phyloP scores from a whole-genome alignment of 176 grass and related monocot genomes.

The Tillandsia fasciculata region DNA sequence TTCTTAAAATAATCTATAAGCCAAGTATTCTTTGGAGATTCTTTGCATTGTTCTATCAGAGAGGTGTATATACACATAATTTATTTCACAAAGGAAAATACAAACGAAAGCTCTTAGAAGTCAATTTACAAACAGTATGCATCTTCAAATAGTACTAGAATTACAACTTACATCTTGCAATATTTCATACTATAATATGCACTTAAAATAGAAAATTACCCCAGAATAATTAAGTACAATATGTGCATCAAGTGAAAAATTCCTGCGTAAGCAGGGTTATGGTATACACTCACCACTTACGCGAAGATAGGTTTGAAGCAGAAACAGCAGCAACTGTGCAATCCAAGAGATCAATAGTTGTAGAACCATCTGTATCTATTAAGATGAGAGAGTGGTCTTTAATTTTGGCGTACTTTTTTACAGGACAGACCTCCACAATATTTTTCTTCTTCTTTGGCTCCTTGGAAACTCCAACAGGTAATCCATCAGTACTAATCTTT shows the following conservation, averaged over 20 bases:
- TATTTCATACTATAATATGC: conserved; percentile 1
- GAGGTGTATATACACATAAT: not conserved
- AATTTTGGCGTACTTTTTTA: conserved; percentile 19
- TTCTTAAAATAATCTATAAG: not conserved
- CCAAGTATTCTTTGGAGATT: not conserved
- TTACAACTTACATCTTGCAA: not conserved
- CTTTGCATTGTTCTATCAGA: not conserved
- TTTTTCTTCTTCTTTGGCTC: conserved; percentile 16
- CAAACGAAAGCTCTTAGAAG: not conserved
- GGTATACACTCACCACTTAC: conserved; percentile 66
- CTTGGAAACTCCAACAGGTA: conserved; percentile 8
- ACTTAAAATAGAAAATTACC: not conserved
- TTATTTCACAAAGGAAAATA: not conserved
- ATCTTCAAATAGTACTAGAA: too few relatives aligned
- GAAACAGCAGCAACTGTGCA: conserved; percentile 69
- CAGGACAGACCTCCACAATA: conserved; percentile 18
- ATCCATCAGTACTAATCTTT: conserved; percentile 33
- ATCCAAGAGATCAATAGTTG: conserved; percentile 50
- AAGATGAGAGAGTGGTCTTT: conserved; percentile 9
- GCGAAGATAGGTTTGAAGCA: conserved; percentile 58
- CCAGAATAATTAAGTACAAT: not conserved
- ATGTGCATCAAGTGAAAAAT: not conserved
- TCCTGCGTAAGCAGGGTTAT: not conserved
- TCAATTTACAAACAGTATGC: not conserved
- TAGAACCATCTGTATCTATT: conserved; percentile 34